Conservation (phyloP, 352 stramenopile genomes). For the Peronosclerospora sorghi region DNA sequence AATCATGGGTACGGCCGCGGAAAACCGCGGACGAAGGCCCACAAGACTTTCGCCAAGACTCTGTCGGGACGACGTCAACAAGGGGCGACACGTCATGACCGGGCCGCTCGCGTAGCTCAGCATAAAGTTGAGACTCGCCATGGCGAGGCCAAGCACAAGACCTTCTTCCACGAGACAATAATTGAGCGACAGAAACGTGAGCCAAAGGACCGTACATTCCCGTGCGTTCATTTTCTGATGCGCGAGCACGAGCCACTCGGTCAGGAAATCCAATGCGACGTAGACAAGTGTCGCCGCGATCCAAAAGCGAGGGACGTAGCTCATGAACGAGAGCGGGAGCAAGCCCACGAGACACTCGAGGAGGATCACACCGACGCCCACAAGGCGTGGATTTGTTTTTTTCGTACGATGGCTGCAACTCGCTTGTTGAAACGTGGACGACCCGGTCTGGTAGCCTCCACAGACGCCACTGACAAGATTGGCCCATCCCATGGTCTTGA, state of each 20-base stretch:
- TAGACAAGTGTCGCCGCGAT: slow-evolving; percentile 95
- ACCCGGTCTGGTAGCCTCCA: slow-evolving; percentile 96
- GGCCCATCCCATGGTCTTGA: slow-evolving; percentile 89
- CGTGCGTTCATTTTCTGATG: slow-evolving; percentile 71
- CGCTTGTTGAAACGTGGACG: slow-evolving; percentile 99
- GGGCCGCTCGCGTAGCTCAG: slow-evolving; percentile 61
- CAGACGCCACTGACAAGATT: slow-evolving; percentile 94
- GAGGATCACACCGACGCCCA: slow-evolving; percentile 85
- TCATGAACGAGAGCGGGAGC: slow-evolving; percentile 88
- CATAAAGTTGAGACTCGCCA: slow-evolving; percentile 83
- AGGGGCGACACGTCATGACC: slow-evolving; percentile 36
- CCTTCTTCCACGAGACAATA: slow-evolving; percentile 89
- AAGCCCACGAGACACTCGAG: slow-evolving; percentile 84
- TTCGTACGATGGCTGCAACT: slow-evolving; percentile 94
- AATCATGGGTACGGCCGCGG: slow-evolving; percentile 35
- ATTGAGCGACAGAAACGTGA: slow-evolving; percentile 92
- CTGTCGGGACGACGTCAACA: slow-evolving; percentile 25
- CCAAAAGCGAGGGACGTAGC: slow-evolving; percentile 94
- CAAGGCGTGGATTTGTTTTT: slow-evolving; percentile 82
- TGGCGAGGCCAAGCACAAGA: slow-evolving; percentile 87
- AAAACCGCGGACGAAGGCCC: slow-evolving; percentile 43
- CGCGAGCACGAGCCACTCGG: slow-evolving; percentile 92
- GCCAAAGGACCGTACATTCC: slow-evolving; percentile 89
- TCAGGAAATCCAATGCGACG: slow-evolving; percentile 95
- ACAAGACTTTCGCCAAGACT: slow-evolving; percentile 36